Evolutionary conservation across 2,329 filamentous ascomycete species (phyloP), one percentile per base, ranked within the genome.

Genomic region (Rutstroemia sp.): DNA sequence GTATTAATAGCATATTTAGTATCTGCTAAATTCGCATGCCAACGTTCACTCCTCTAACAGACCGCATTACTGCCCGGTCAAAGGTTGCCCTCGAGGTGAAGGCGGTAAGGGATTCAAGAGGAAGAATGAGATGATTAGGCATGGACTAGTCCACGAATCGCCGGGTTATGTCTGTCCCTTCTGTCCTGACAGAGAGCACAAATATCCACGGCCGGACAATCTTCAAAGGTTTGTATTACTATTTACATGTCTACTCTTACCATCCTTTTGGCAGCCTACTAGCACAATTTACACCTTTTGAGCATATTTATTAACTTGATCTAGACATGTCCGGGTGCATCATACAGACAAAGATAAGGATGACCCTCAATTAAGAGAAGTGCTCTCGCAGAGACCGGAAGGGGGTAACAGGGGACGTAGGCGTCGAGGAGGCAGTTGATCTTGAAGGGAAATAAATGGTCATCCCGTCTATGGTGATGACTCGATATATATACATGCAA

Each of bases 81-180:
- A 76, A 49, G 81, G 78, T 0, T 87, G 84, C 63, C 74, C 82
- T n/a, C 76, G 83, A 51, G 80, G 78, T 49, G 79, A 84, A 66
- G 78, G 80, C 2, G 84, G 84, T 4, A 84, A 83, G 61, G 84
- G 84, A 0, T 88, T 88, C 69, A 87, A 87, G 69, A 76, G 84
- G 57, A 87, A 87, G 69, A 87, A 87, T 63, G 84, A 87, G 68
- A 86, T 87, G 84, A 87, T 87, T 48, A 73, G 84, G 27, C 84
- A 87, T 67, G 92, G 92, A 1, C 79, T 97, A 3, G 94, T 97
- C 4, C 94, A 99, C 68, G 87, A 91, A 62, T 95, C 90, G 7
- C 94, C 94, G 1, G 92, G 92, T 58, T 99, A 97, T 67, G 85
- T 96, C 30, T 99, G 94, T 70, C 94, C 94, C 0, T 97, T 96